Percentiles rank a stretch among this genome's conserved stretches.
These are phyloP conservation scores for Rhodocollybia butyracea DNA, from an alignment of 768 basidiomycete species.

Conservation along the genomic window DNA sequence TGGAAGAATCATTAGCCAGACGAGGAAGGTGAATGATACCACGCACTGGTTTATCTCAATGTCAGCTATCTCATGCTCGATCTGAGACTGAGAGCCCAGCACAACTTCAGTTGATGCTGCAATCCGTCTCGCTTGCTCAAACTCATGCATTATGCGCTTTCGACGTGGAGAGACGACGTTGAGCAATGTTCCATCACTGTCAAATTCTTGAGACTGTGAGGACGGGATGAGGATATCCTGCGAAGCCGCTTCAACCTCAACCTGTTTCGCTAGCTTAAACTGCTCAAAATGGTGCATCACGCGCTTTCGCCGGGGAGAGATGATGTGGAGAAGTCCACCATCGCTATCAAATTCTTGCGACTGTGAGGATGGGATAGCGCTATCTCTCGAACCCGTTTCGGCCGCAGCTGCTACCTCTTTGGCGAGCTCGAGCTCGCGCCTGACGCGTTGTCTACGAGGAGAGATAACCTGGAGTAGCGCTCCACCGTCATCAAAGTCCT, in stretches of 20 bases:
- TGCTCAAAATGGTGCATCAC: no score
- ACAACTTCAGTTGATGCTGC: constrained; percentile 13
- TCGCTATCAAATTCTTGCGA: neutral
- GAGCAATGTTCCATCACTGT: neutral
- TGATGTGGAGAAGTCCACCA: no score
- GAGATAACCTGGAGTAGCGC: neutral
- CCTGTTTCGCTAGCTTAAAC: no score
- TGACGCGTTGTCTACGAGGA: neutral
- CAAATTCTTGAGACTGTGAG: neutral
- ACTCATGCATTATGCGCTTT: neutral
- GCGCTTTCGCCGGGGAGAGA: no score
- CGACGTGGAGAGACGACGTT: neutral
- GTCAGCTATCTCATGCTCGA: constrained; percentile 39
- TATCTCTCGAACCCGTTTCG: neutral
- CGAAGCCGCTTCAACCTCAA: no score
- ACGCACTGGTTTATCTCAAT: no score
- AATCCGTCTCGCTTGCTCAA: neutral
- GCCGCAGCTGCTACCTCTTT: neutral
- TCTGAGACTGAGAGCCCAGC: constrained; percentile 45
- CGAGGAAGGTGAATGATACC: no score
- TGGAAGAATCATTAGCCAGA: no score
- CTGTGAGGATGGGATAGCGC: neutral
- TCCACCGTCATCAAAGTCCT: neutral
- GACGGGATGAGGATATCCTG: neutral
- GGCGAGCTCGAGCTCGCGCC: neutral